These are phyloP conservation scores for Rhodotorula sp. DNA, from an alignment of 1,284 basidiomycete species.

Conservation along the genomic window DNA sequence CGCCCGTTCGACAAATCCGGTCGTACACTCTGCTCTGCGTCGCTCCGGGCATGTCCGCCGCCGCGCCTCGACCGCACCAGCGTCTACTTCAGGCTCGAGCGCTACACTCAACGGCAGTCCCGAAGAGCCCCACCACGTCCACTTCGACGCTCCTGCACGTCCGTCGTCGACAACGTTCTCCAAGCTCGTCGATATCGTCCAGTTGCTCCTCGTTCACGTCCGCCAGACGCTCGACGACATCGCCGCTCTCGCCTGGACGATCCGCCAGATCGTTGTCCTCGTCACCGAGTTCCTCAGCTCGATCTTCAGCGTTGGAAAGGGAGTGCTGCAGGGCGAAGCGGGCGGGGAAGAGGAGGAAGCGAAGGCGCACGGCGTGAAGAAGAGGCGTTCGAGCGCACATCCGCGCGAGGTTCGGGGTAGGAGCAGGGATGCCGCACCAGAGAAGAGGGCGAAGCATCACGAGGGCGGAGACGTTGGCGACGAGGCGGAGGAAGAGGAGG, in stretches of 20 bases:
- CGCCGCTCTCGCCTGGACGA: background rate
- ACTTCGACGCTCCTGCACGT: background rate
- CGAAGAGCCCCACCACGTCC: background rate
- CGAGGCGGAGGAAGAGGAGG: no score
- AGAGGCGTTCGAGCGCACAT: background rate
- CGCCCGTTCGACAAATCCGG: no score
- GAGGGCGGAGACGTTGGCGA: no score
- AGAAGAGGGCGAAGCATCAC: no score
- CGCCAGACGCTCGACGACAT: background rate
- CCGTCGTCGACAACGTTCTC: background rate
- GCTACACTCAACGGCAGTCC: background rate
- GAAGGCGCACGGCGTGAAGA: background rate
- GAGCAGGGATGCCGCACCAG: background rate
- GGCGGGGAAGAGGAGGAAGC: background rate
- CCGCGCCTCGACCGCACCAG: background rate
- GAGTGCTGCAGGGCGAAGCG: background rate
- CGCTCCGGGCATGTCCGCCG: no score
- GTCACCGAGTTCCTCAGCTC: background rate
- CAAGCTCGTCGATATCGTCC: background rate
- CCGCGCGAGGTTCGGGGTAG: background rate
- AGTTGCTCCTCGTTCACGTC: background rate
- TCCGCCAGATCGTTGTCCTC: background rate
- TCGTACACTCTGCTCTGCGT: no score
- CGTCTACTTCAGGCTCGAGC: background rate
- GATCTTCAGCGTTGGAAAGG: background rate